Base-by-base conservation (phyloP, 805 yeast genomes). In the Wickerhamomyces bovis region DNA sequence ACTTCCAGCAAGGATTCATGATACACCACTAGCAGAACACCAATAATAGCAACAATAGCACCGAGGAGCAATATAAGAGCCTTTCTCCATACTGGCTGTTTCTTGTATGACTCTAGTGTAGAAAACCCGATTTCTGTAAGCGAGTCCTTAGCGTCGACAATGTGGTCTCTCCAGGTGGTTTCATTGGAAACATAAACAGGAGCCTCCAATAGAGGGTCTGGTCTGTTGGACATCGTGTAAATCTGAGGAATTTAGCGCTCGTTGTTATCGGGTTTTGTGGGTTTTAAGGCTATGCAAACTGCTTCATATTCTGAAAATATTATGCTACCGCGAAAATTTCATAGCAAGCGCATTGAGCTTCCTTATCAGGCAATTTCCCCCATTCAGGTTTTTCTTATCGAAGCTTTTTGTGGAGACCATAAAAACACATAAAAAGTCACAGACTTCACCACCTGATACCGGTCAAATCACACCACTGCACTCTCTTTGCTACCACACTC, bases 21-120 rank as follows among this genome's bases (percentile, higher is more conserved):
- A 38, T 52, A 56, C 0, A 58, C 36, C 19, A 56, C 31, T 20
- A 52, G 42, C 2, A 48, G 16, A 1, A 48, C 21, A 2, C 48
- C 56, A 11, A 48, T 9, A 2, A 42, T 21, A 9, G 42, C 42
- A 12, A 52, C 33, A 11, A 44, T 3, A 5, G 38, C 11, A 8
- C 30, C 38, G 2, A 38, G 6, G 1, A 42, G 3, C 11, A 52
- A 6, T 3, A 55, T 31, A 0, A 53, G 22, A 2, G 51, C 7
- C 22, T 49, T 51, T 4, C 54, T 49, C 45, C 52, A 46, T 6
- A 54, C 7, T 3, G 62, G 47, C 35, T 51, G 58, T 18, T 33
- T 36, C 16, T 41, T 36, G 52, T 54, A 57, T 7, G 49, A 41
- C 3, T 44, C 41, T 4, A 54, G 43, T 4, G 36, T 26, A 13